These are phyloP conservation scores for Hypericum perforatum DNA, from an alignment of 345 rosid species.

Conservation along the genomic window DNA sequence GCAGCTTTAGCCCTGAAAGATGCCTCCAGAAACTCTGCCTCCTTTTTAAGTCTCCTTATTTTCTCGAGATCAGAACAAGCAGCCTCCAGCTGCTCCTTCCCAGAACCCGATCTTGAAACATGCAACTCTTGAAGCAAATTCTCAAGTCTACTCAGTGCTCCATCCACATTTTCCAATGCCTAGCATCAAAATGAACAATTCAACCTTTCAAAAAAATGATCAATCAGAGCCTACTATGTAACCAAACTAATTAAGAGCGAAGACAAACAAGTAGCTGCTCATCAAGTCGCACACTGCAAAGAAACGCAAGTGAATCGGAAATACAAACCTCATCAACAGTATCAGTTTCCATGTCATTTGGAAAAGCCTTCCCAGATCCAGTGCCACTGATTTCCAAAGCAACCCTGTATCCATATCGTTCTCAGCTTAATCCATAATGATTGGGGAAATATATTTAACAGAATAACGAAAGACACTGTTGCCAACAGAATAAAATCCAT, in stretches of 20 bases:
- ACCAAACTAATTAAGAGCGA: too few relatives aligned
- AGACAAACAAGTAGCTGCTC: neutral
- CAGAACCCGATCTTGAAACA: constrained; percentile 61
- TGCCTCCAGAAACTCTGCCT: constrained; percentile 95
- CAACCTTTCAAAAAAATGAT: constrained; percentile 3
- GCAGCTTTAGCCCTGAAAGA: constrained; percentile 95
- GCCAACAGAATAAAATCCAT: neutral
- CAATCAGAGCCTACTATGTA: constrained; percentile 3
- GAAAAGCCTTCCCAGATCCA: constrained; percentile 17
- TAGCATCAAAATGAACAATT: constrained; percentile 13
- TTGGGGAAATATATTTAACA: neutral
- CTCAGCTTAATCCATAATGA: constrained; percentile 4
- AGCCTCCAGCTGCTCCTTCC: constrained; percentile 81
- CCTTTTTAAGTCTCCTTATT: constrained; percentile 93
- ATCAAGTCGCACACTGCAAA: constrained; percentile 2
- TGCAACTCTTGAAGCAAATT: constrained; percentile 68
- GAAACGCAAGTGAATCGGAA: constrained; percentile 6
- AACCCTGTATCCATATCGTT: constrained; percentile 39
- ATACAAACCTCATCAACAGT: constrained; percentile 73
- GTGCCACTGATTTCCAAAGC: constrained; percentile 25
- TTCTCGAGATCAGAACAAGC: constrained; percentile 96
- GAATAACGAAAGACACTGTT: neutral
- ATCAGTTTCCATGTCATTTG: constrained; percentile 35
- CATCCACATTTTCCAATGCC: constrained; percentile 94
- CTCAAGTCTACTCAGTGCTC: constrained; percentile 73